A percentile compares a stretch with the other conserved stretches of the same genome.
phyloP scores from a whole-genome alignment of 2,329 filamentous ascomycete species.

The Fusarium sp. region DNA sequence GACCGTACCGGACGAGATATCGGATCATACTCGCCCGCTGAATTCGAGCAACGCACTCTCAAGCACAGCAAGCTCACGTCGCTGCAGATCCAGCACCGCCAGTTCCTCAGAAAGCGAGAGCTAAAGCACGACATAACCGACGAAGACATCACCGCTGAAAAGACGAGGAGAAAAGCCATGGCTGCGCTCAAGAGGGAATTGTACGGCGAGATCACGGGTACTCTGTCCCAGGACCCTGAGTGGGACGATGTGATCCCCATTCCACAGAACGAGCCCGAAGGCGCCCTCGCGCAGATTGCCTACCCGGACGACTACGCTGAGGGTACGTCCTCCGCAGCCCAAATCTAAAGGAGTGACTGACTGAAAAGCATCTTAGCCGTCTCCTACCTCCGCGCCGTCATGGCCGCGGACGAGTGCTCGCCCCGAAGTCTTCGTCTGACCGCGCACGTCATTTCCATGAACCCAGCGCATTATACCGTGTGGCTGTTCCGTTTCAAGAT shows the following conservation, averaged over 20 bases:
- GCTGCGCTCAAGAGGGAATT: constrained; percentile 62
- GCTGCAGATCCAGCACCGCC: constrained; percentile 57
- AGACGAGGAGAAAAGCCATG: constrained; percentile 61
- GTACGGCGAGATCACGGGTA: constrained; percentile 61
- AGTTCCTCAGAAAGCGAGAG: constrained; percentile 55
- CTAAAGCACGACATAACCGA: constrained; percentile 37
- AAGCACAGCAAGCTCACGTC: constrained; percentile 57
- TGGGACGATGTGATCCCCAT: constrained; percentile 91
- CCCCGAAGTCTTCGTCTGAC: constrained; percentile 83
- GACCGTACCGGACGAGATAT: constrained; percentile 63
- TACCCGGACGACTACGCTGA: constrained; percentile 92
- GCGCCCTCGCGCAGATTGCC: constrained; percentile 90
- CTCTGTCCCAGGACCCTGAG: constrained; percentile 70
- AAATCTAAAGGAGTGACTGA: constrained; percentile 34
- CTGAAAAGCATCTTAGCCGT: constrained; percentile 68
- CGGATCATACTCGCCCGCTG: constrained; percentile 59
- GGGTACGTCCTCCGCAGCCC: constrained; percentile 56
- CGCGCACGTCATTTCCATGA: constrained; percentile 89
- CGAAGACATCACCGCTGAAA: constrained; percentile 61
- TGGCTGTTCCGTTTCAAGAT: constrained; percentile 94
- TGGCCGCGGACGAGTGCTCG: constrained; percentile 88
- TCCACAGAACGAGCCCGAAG: constrained; percentile 82
- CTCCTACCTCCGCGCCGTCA: constrained; percentile 91
- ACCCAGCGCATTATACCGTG: constrained; percentile 97
- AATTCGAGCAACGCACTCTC: constrained; percentile 57